Percentiles rank a stretch among this genome's conserved stretches.
Conservation (phyloP, 2,329 filamentous ascomycete genomes). For the Ascochyta pisi region DNA sequence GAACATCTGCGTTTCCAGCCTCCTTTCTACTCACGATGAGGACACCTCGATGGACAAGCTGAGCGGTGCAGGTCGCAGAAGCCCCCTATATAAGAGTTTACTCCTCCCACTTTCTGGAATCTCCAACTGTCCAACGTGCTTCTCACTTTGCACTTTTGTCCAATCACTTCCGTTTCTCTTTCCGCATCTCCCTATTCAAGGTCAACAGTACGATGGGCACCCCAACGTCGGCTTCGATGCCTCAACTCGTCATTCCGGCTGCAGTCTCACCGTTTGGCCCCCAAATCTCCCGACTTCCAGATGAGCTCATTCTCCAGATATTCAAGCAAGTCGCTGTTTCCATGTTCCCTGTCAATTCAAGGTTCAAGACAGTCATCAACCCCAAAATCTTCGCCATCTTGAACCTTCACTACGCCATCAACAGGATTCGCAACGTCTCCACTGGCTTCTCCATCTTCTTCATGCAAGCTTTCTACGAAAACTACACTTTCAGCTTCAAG, state of each 20-base stretch:
- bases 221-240: constrained; percentile 2
- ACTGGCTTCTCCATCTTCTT: constrained; percentile 10
- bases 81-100: constrained; percentile 1
- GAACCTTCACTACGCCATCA: constrained; percentile 8
- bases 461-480: constrained; percentile 20
- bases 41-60: neutral
- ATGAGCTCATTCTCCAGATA: constrained; percentile 25
- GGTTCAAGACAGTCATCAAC: constrained; percentile 10
- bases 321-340: constrained; percentile 12
- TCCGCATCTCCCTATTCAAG: neutral
- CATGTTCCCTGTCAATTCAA: neutral
- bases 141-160: neutral
- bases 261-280: constrained; percentile 4
- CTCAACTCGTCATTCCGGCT: constrained; percentile 8
- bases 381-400: constrained; percentile 7
- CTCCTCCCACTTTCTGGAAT: neutral
- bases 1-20: neutral
- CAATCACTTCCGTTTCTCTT: neutral
- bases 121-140: neutral
- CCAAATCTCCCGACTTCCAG: constrained; percentile 18
- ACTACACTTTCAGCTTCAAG: constrained; percentile 11
- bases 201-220: neutral
- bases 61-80: neutral
- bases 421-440: constrained; percentile 14
- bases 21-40: constrained; percentile 13